Percentiles rank a stretch among this genome's conserved stretches.
phyloP scores from a whole-genome alignment of 148 eudicot genomes.

The Silene latifolia region DNA sequence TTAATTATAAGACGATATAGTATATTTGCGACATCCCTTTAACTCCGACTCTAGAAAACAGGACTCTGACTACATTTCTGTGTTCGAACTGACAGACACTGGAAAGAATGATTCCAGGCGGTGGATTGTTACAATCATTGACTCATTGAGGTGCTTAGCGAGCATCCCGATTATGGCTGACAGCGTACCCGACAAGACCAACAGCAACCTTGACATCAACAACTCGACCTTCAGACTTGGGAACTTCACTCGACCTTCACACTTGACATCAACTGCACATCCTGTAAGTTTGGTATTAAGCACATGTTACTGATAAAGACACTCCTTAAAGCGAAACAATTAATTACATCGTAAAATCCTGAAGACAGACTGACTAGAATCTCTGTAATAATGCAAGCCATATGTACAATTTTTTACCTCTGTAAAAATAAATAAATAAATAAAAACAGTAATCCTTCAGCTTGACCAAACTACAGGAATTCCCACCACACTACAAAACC shows the following conservation, averaged over 20 bases:
- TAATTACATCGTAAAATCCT: no score
- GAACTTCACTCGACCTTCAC: constrained; percentile 14
- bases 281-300: constrained; percentile 21
- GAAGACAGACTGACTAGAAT: no score
- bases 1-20: not conserved
- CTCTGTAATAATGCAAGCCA: no score
- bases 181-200: constrained; percentile 23
- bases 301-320: not conserved
- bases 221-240: constrained; percentile 10
- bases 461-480: no score
- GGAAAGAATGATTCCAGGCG: constrained; percentile 8
- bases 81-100: constrained; percentile 16
- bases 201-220: constrained; percentile 19
- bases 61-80: constrained; percentile 19
- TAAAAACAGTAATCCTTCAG: no score
- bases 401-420: no score
- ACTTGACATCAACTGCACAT: constrained; percentile 9
- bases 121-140: not conserved
- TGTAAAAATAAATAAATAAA: no score
- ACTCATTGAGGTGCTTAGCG: constrained; percentile 27
- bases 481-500: no score
- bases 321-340: not conserved
- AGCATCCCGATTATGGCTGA: constrained; percentile 26
- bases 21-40: constrained; percentile 14
- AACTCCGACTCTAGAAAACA: constrained; percentile 19